Percentiles rank a stretch among this genome's conserved stretches.
Evolutionary conservation across 768 basidiomycete genomes (phyloP).

Genomic region (Phaeolepiota aurea): DNA sequence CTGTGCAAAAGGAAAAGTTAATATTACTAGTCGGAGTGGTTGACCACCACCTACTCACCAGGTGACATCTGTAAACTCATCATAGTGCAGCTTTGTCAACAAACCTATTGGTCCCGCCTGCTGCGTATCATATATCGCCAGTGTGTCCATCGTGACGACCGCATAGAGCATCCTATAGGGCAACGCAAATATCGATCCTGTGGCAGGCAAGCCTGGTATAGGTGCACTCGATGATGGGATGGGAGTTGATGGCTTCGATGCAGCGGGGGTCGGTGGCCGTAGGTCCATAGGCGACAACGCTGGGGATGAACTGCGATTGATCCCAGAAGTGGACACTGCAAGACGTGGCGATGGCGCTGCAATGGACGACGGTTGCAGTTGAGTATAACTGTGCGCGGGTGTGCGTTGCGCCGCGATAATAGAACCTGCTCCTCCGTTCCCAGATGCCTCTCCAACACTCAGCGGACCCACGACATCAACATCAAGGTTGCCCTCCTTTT

Average conservation of each 20-base stretch:
- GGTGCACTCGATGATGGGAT: slow-evolving; percentile 17
- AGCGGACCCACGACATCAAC: slow-evolving; percentile 44
- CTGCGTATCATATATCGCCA: slow-evolving; percentile 95
- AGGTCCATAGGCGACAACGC: slow-evolving; percentile 47
- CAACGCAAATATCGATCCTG: slow-evolving; percentile 74
- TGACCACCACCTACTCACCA: too few relatives aligned
- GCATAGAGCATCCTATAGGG: slow-evolving; percentile 94
- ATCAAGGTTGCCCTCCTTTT: slow-evolving; percentile 53
- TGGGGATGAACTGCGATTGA: slow-evolving; percentile 28
- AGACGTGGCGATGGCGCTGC: slow-evolving; percentile 41
- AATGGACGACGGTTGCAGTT: slow-evolving; percentile 19
- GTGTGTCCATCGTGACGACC: slow-evolving; percentile 92
- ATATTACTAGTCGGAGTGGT: slow-evolving; percentile 1
- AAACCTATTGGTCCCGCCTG: slow-evolving; percentile 88
- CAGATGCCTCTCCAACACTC: slow-evolving; percentile 6
- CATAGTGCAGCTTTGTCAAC: slow-evolving; percentile 91
- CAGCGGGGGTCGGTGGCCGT: slow-evolving; percentile 54
- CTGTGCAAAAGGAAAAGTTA: slow-evolving; percentile 33
- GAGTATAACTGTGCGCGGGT: slow-evolving; percentile 13
- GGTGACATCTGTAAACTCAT: slow-evolving; percentile 93
- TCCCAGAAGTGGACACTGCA: slow-evolving; percentile 17
- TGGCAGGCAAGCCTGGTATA: slow-evolving; percentile 9
- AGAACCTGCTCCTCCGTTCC: slow-evolving; percentile 8
- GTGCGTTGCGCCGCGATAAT: slow-evolving; percentile 25
- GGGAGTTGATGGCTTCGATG: slow-evolving; percentile 47